phyloP scores from a whole-genome alignment of 129 eudicot genomes.

The Pittosporum tobira region DNA sequence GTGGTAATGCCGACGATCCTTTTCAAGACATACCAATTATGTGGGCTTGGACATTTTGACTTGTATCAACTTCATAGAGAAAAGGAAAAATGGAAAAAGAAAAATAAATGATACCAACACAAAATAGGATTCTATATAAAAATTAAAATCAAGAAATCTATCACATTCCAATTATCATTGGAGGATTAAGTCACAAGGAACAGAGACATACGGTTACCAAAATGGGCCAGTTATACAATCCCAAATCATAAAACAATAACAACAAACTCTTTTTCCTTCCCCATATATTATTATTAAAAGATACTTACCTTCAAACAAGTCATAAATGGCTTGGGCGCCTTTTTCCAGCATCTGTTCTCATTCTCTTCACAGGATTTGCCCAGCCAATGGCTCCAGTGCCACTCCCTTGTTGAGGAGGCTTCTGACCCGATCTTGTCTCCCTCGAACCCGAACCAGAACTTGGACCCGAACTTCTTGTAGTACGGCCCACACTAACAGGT shows the following conservation, averaged over 20 bases:
- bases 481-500: conserved; percentile 43
- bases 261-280: conserved; percentile 3
- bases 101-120: no score
- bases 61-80: no score
- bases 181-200: no score
- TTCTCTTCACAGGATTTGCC: conserved; percentile 80
- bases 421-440: conserved; percentile 31
- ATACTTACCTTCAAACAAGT: conserved; percentile 15
- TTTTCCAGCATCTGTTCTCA: conserved; percentile 80
- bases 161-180: no score
- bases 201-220: no score
- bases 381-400: conserved; percentile 50
- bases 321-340: conserved; percentile 65
- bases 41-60: no score
- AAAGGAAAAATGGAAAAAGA: no score
- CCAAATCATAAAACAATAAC: not conserved
- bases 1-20: no score
- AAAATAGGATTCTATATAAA: no score
- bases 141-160: no score
- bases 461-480: conserved; percentile 42
- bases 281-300: conserved; percentile 1
- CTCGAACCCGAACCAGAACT: conserved; percentile 29
- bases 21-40: no score
- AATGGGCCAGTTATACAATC: not conserved
- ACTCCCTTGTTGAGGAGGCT: conserved; percentile 38